Conservation (phyloP, 2,329 filamentous ascomycete genomes). For the Microthyrium microscopicum region DNA sequence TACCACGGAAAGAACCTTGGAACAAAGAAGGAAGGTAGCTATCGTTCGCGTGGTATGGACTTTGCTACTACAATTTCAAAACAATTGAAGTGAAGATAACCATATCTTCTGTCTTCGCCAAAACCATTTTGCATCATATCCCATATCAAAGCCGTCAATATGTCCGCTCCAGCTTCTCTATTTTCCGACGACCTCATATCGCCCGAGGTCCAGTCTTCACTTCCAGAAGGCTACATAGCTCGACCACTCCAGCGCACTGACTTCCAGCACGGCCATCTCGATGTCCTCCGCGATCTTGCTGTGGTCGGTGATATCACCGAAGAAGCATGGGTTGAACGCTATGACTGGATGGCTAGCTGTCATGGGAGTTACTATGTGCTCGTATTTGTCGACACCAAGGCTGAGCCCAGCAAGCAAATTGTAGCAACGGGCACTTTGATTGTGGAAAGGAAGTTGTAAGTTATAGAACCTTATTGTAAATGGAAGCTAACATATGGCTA, state of each 20-base stretch:
- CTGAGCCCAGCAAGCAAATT: conserved; percentile 33
- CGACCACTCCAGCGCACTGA: conserved; percentile 66
- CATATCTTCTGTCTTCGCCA: too few species aligned
- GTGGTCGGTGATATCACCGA: conserved; percentile 76
- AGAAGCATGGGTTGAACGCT: conserved; percentile 60
- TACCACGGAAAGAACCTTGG: too few species aligned
- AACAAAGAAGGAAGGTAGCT: too few species aligned
- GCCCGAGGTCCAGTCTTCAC: conserved; percentile 49
- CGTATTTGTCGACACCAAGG: conserved; percentile 59
- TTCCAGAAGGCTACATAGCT: conserved; percentile 69
- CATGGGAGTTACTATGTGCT: conserved; percentile 73
- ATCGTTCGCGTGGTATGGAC: too few species aligned
- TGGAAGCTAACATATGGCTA: too few species aligned
- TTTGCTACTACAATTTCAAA: too few species aligned
- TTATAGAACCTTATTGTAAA: too few species aligned
- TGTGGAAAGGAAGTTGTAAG: conserved; percentile 86
- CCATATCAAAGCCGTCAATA: too few species aligned
- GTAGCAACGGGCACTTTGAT: conserved; percentile 86
- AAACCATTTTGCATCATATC: too few species aligned
- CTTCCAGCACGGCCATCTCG: conserved; percentile 69
- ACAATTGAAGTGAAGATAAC: too few species aligned
- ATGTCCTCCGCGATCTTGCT: conserved; percentile 79
- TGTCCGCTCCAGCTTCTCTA: too few species aligned
- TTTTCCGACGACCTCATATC: conserved; percentile 68
- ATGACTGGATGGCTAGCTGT: conserved; percentile 61